Conservation (phyloP, 352 stramenopile genomes). For the Phytophthora aleatoria region DNA sequence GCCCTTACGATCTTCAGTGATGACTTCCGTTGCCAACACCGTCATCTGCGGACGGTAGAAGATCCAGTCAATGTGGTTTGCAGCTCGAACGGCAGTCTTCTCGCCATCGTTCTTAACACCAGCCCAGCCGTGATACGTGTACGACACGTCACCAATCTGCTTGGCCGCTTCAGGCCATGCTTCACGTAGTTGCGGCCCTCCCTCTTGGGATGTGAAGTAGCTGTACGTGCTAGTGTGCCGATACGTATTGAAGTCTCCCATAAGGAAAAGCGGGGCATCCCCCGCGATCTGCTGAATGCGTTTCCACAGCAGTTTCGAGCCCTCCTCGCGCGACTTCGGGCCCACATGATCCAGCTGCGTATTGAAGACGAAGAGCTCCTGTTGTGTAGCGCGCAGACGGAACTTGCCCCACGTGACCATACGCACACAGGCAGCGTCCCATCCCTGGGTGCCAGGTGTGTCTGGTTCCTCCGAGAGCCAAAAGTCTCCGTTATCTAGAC, state of each 20-base stretch:
- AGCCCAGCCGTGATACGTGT: slow-evolving; percentile 88
- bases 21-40: slow-evolving; percentile 79
- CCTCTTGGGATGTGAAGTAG: slow-evolving; percentile 73
- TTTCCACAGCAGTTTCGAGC: slow-evolving; percentile 64
- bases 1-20: slow-evolving; percentile 81
- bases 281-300: slow-evolving; percentile 67
- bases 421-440: slow-evolving; percentile 70
- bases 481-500: slow-evolving; percentile 69
- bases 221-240: slow-evolving; percentile 80
- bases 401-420: slow-evolving; percentile 81
- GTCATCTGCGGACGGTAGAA: slow-evolving; percentile 83
- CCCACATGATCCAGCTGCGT: slow-evolving; percentile 80
- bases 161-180: slow-evolving; percentile 71
- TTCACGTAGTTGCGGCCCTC: slow-evolving; percentile 68
- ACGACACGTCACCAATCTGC: slow-evolving; percentile 79
- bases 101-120: slow-evolving; percentile 85
- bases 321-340: slow-evolving; percentile 48
- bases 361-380: slow-evolving; percentile 82
- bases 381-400: slow-evolving; percentile 55
- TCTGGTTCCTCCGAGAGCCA: slow-evolving; percentile 81
- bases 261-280: slow-evolving; percentile 68
- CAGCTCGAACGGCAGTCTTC: slow-evolving; percentile 59
- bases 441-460: slow-evolving; percentile 54
- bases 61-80: slow-evolving; percentile 91
- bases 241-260: slow-evolving; percentile 89